Base-by-base conservation (phyloP, 1,139 yeast species). In the Williopsis jadinii region DNA sequence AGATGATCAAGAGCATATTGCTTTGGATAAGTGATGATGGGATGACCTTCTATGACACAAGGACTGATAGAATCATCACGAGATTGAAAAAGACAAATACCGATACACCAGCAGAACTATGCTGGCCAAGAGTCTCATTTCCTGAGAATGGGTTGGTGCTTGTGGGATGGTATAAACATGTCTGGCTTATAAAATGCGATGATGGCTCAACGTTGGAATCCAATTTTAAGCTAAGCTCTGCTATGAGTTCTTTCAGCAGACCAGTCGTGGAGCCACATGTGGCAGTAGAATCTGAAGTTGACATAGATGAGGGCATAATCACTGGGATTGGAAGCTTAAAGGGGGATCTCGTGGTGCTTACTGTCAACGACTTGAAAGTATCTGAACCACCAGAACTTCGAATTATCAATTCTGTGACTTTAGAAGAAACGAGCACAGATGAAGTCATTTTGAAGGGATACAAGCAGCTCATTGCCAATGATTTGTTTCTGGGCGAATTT, bases 21-120 rank as follows among this genome's bases (percentile, higher is more conserved):
- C 57, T 90, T 3, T 90, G 97, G 95, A 79, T 90, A 73, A 85
- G 84, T 55, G 95, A 87, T 50, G 66, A 67, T 12, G 97, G 97
- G 0, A 79, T 90, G 15, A 71, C 79, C 0, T 67, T 80, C 12
- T 76, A 68, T 46, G 81, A 80, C 50, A 63, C 73, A 3, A 51
- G 71, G 2, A 62, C 77, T 0, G 68, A 71, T 42, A 63, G 64
- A 28, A 58, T 66, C 13, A 63, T 86, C 5, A 59, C 71, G 28
- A 70, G 67, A 14, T 71, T 85, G 12, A 70, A 73, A 2, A 70
- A 79, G 34, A 90, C 95, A 1, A 59, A 62, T 11, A 69, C 80
- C 0, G 84, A 45, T 11, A 28, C 83, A 3, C 68, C 95, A 30
- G 80, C 95, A 9, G 97, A 87, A 52, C 60, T 90, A 35, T 87